Percentiles rank a stretch among this genome's conserved stretches.
phyloP scores from a whole-genome alignment of 116 monocot genomes.

The Papilionanthe hybrid region DNA sequence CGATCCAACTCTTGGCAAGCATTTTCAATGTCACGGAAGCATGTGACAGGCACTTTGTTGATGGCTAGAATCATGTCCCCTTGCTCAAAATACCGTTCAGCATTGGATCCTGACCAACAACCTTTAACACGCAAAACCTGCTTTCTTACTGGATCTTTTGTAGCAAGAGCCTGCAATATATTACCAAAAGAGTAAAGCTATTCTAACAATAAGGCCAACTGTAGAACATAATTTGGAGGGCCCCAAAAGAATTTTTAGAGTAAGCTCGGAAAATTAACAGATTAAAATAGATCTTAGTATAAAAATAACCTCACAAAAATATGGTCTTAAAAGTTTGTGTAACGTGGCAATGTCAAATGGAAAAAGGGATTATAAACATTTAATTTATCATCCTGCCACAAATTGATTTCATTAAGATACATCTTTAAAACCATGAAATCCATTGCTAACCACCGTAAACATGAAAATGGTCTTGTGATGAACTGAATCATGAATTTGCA shows the following conservation, averaged over 20 bases:
- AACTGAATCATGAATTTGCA: neutral
- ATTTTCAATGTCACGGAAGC: conserved; percentile 86
- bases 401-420: neutral
- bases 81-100: conserved; percentile 74
- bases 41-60: conserved; percentile 77
- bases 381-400: neutral
- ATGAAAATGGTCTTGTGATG: neutral
- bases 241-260: neutral
- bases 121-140: conserved; percentile 94
- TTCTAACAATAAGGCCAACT: neutral
- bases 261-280: too few species aligned
- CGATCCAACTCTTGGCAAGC: conserved; percentile 74
- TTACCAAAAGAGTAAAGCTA: neutral
- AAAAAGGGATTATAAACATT: neutral
- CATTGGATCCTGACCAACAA: conserved; percentile 90
- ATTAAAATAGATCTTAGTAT: too few species aligned
- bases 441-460: neutral
- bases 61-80: conserved; percentile 94
- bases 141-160: conserved; percentile 81
- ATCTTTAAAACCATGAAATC: neutral
- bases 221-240: neutral
- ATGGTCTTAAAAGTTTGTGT: neutral
- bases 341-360: neutral
- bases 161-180: conserved; percentile 72
- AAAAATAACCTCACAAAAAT: neutral